Evolutionary conservation across 192 early-diverging fungal genomes (phyloP), one percentile per base, ranked within the genome.

Genomic region (Cladochytrium replicatum): DNA sequence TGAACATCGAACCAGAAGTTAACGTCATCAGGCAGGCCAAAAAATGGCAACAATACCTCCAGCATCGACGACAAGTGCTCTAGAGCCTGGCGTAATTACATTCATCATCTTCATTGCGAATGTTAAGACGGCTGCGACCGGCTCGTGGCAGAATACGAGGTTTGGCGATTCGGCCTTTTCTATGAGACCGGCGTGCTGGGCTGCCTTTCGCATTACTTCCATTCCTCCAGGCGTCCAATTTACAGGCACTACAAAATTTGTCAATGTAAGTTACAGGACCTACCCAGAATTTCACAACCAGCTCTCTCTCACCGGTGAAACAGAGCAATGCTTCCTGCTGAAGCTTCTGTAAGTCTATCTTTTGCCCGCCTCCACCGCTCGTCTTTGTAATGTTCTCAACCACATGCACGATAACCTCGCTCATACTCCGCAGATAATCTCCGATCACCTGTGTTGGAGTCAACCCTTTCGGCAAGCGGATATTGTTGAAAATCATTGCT

Each of bases 41-140:
- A 37, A 17, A 37, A 17, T 37, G 34, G 17, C 17, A 17, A 13
- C 13, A 13, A 17, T 37, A 37, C 34, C 34, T 3, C 46, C 46
- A 7, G 46, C 46, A 48, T 48, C 46, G 6, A 48, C 46, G 13
- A 48, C 34, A 5, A 48, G 46, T 19, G 26, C 21, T 25, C 21
- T 34, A 19, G 8, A 7, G 34, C 46, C 46, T 6, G 46, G 11
- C 8, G 26, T 9, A 30, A 21, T 28, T 34, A 24, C 13, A 13
- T 13, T 13, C 17, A 13, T 17, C 34, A 13, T 37, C 34, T 13
- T 37, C 34, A 37, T 37, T 17, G 26, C 8, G 46, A 24, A 19
- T 34, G 26, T 19, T 24, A 29, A 24, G 25, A 24, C n/a, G n/a
- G n/a, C n/a, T n/a, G n/a, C n/a, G n/a, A n/a, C n/a, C n/a, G n/a